Conservation (phyloP, 2,329 filamentous ascomycete species). For the Talaromyces sp. region DNA sequence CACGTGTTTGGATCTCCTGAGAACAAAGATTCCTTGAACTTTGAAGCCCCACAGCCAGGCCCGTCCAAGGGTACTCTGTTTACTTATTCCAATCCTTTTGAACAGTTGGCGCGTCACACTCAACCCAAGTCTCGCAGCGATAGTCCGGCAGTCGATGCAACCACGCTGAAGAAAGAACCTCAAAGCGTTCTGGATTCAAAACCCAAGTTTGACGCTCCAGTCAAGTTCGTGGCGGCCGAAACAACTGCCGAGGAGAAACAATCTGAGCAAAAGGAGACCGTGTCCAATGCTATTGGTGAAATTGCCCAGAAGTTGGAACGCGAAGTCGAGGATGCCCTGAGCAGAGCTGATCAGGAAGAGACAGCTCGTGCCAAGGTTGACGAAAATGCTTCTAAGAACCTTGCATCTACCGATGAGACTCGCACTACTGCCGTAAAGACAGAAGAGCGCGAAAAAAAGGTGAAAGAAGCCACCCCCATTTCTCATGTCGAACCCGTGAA, state of each 20-base stretch:
- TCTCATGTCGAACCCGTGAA: constrained; percentile 54
- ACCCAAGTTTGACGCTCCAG: background rate
- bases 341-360: constrained; percentile 48
- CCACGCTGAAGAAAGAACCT: constrained; percentile 16
- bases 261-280: constrained; percentile 52
- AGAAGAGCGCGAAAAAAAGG: constrained; percentile 47
- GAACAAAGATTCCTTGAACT: constrained; percentile 23
- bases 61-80: constrained; percentile 48
- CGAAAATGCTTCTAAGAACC: constrained; percentile 31
- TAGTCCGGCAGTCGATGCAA: constrained; percentile 31
- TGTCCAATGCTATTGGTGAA: constrained; percentile 63
- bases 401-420: constrained; percentile 26
- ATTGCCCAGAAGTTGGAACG: constrained; percentile 56
- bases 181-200: background rate
- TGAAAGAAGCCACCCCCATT: constrained; percentile 50
- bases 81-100: constrained; percentile 68
- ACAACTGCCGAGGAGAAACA: constrained; percentile 1
- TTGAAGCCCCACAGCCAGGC: constrained; percentile 33
- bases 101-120: constrained; percentile 56
- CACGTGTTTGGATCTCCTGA: constrained; percentile 25
- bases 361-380: constrained; percentile 30
- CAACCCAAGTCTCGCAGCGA: constrained; percentile 37
- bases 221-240: constrained; percentile 10
- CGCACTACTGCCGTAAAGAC: constrained; percentile 39
- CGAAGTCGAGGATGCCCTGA: constrained; percentile 61